Evolutionary conservation across 2,329 filamentous ascomycete genomes (phyloP), one percentile per base, ranked within the genome.

Genomic region (Eurotiales sp.): DNA sequence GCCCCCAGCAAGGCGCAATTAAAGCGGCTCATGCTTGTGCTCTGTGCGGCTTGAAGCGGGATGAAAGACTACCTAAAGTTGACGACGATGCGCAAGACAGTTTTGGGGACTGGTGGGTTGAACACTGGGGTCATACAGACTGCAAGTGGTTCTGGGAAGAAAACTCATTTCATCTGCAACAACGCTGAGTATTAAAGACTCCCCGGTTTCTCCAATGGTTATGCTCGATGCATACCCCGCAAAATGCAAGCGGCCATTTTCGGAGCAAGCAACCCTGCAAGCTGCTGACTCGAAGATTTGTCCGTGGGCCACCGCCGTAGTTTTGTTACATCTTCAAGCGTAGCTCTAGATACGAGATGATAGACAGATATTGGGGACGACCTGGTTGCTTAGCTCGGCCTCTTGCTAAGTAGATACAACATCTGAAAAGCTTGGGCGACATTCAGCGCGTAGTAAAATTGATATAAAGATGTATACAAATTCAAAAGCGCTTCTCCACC

Each of bases 61-160:
- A 96, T 36, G 92, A 97, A 72, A 80, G 92, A 45, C 77, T 96
- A 10, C 69, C 74, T 17, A 89, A 85, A 63, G 80, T 93, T 29
- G 90, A 95, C 62, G 74, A 84, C 47, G 78, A 85, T 22, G 83
- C 95, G 8, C 85, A 92, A 61, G 92, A 97, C 68, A 90, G 87
- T 66, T 96, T 96, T 75, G 90, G 90, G 11, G 92, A 97, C 73
- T 97, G 90, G 89, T 97, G 92, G 92, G 77, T 87, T 37, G 90
- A 96, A 41, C 86, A 92, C 67, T 91, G 90, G 86, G 89, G 86
- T 0, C 87, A 91, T 69, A 75, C 82, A 55, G 81, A 82, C 17
- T 97, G 92, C 70, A 82, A 82, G 65, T 86, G 87, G 56, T 96
- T 96, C 64, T 97, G 92, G 92, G 73, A 86, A 53, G 77, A 86